Base-by-base conservation (phyloP, 2,329 filamentous ascomycete genomes). In the Dryadomyces sulphureus region DNA sequence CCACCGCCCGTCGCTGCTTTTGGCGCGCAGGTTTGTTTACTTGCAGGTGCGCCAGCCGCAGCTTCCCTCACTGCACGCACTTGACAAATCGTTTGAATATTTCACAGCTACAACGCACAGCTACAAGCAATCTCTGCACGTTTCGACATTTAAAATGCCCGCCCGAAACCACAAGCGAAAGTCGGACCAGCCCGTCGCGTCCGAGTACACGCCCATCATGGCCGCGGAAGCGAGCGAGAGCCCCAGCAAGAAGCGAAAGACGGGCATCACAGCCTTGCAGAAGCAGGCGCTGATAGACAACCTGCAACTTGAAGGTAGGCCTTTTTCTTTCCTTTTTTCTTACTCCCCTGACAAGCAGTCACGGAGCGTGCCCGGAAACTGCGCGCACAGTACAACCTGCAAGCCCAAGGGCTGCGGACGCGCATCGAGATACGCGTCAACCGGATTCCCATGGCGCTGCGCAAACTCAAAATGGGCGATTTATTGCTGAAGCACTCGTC, bases 351-450 rank as follows among this genome's bases (percentile, higher is more conserved):
- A 35, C 14, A 17, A 38, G 30, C 54, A 94, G 88, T 94, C 54
- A 88, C 85, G 17, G 84, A 93, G 65, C 79, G 89, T 60, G 85
- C 86, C 50, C 78, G 90, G 55, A 88, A 90, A 62, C 70, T 96
- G 50, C 79, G 89, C 56, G 83, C 89, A 7, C 88, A 94, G 60
- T 94, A 93, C 66, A 81, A 83, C 49, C 73, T 93, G 9, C 89
- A 94, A 62, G 84, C 88, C 20, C 84, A 90, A 61, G 84, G 84
- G 51, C 73, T 96, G 35, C 77, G 84, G 50, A 81, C 87, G 49
- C 81, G 90, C 50, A 81, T 98, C 45, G 89, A 95, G 62, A 84
- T 94, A 65, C 84, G 92, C 64, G 75, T 96, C 61, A 94, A 95
- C 60, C 81, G 92, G 45, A 92, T 96, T 45, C 92, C 92, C 7